Evolutionary conservation across 2,329 filamentous ascomycete species (phyloP), one percentile per base, ranked within the genome.

Genomic region (Aspergillus brunneoviolaceus): DNA sequence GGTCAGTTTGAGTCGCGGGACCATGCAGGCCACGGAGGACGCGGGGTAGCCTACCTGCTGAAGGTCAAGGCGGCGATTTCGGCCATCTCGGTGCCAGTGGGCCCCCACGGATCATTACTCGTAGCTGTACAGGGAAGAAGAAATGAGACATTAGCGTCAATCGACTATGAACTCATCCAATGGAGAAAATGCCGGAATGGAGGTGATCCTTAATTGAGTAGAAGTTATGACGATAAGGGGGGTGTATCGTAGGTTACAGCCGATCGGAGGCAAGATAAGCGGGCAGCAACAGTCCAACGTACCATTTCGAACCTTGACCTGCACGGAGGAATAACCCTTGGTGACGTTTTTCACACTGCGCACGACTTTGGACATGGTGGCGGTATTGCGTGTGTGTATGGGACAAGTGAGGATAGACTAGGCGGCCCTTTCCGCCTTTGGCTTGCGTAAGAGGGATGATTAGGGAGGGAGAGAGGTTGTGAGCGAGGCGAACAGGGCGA

Each of bases 281-380:
- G 35, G 27, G 27, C 45, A 27, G 11, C 10, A 19, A 35, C 51
- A 16, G 39, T 27, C 9, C 51, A 58, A 79, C 87, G 67, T 81
- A 96, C 92, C 92, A 91, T 96, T 94, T 82, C 93, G 89, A 78
- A 99, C 95, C 83, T 98, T 98, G 77, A 98, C 91, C 84, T 99
- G 94, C 71, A 96, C 92, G 67, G 85, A 88, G 39, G 94, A 97
- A 77, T 99, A 99, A 70, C 95, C 95, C 82, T 98, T 99, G 77
- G 95, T 98, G 79, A 99, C 94, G 84, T 98, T 99, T 83, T 97
- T 98, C 73, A 98, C 93, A 76, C 91, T 96, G 79, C 95, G 87
- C 76, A 98, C 92, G 76, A 98, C 92, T 81, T 96, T 96, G 61
- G 94, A 97, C 95, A 99, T 99, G 58, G 61, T 72, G 61, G 60